A percentile compares a stretch with the other conserved stretches of the same genome.
These are phyloP conservation scores for Mimosa bimucronata DNA, from an alignment of 306 rosid species.

Conservation along the genomic window DNA sequence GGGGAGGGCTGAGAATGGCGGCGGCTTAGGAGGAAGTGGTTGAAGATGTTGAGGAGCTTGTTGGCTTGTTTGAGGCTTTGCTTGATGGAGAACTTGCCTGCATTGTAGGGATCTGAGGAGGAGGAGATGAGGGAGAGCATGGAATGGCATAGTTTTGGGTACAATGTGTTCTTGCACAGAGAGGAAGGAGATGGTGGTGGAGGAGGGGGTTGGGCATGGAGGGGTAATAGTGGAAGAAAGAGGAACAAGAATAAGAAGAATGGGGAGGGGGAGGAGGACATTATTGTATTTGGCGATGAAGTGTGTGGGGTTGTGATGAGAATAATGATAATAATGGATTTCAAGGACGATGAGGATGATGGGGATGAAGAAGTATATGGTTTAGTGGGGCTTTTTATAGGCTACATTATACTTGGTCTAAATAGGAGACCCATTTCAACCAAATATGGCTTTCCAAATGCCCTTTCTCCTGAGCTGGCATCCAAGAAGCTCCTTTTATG, in stretches of 20 bases:
- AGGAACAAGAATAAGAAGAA: background rate
- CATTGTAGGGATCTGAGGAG: constrained; percentile 65
- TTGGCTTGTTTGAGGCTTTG: constrained; percentile 64
- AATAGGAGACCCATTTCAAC: background rate
- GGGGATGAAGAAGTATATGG: background rate
- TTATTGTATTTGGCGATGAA: background rate
- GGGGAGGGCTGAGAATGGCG: constrained; percentile 20
- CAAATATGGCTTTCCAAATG: background rate
- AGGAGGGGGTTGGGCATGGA: constrained; percentile 34
- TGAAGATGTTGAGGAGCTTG: constrained; percentile 44
- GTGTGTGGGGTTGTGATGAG: background rate
- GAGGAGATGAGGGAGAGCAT: constrained; percentile 55
- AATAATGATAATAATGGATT: background rate
- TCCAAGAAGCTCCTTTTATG: too few relatives aligned
- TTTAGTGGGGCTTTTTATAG: background rate
- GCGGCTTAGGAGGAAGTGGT: constrained; percentile 36
- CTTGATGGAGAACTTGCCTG: constrained; percentile 68
- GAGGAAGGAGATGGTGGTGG: constrained; percentile 41
- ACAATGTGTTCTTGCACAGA: constrained; percentile 62
- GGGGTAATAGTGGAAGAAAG: constrained; percentile 20
- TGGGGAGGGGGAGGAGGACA: constrained; percentile 32
- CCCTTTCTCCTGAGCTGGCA: too few relatives aligned
- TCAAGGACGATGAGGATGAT: background rate
- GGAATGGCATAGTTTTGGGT: constrained; percentile 84
- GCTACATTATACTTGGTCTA: background rate